Percentiles rank a stretch among this genome's conserved stretches.
These are phyloP conservation scores for Fagopyrum homotropicum DNA, from an alignment of 148 eudicot species.

Conservation along the genomic window DNA sequence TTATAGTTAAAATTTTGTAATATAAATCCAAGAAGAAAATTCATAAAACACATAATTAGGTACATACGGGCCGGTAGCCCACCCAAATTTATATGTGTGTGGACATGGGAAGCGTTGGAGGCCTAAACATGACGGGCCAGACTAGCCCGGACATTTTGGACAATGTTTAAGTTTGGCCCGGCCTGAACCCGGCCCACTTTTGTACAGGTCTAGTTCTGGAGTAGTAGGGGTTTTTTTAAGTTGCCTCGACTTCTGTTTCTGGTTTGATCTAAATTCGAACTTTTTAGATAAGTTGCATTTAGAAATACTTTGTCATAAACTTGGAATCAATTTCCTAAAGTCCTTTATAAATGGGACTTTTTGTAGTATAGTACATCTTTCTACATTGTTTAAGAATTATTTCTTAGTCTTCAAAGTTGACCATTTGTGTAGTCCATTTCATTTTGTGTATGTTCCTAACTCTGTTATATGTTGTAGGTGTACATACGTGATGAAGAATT, in stretches of 20 bases:
- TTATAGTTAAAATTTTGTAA: no score
- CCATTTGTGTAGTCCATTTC: not conserved
- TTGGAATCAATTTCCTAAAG: not conserved
- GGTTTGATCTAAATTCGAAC: not conserved
- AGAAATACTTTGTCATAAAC: constrained; percentile 4
- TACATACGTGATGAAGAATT: constrained; percentile 88
- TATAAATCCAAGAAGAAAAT: no score
- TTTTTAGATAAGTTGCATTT: not conserved
- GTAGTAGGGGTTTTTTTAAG: not conserved
- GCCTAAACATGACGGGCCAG: no score
- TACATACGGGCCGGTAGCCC: no score
- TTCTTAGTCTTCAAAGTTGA: not conserved
- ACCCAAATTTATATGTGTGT: no score
- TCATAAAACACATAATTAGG: no score
- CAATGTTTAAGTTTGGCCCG: no score
- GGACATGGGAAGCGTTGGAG: no score
- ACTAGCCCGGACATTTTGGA: no score
- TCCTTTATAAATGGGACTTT: not conserved
- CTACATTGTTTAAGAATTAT: not conserved
- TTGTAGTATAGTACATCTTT: not conserved
- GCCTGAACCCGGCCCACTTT: no score
- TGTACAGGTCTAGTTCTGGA: no score
- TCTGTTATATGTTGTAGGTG: constrained; percentile 32
- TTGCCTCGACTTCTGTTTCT: constrained; percentile 7
- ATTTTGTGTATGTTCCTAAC: not conserved